Conservation (phyloP, 2,329 filamentous ascomycete species). For the Aureobasidium sp. region DNA sequence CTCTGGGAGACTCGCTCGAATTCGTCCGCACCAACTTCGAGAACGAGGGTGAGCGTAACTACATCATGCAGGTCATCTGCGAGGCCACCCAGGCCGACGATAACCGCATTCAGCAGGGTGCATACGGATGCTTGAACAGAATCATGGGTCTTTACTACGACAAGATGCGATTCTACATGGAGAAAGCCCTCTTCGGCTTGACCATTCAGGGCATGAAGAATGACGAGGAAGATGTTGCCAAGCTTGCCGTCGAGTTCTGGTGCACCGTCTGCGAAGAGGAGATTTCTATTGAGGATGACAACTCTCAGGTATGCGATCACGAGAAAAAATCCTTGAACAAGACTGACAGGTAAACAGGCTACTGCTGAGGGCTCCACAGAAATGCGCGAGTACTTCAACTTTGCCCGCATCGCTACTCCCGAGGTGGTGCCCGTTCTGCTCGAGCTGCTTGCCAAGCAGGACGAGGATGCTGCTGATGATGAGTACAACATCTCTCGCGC, state of each 20-base stretch:
- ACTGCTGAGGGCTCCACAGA: conserved; percentile 69
- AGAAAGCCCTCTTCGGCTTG: conserved; percentile 95
- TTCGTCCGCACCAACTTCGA: conserved; percentile 98
- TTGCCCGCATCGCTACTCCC: conserved; percentile 82
- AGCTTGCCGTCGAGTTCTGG: conserved; percentile 98
- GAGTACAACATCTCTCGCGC: conserved; percentile 96
- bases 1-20: conserved; percentile 91
- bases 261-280: conserved; percentile 99
- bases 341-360: conserved; percentile 23
- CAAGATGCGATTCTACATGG: conserved; percentile 99
- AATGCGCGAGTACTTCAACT: conserved; percentile 90
- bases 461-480: conserved; percentile 92
- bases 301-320: conserved; percentile 56
- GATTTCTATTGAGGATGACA: conserved; percentile 96
- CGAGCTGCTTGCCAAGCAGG: conserved; percentile 85
- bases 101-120: conserved; percentile 84
- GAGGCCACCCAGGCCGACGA: conserved; percentile 95
- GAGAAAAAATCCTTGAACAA: not conserved
- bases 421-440: conserved; percentile 93
- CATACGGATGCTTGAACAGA: conserved; percentile 94
- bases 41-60: conserved; percentile 97
- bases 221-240: conserved; percentile 93
- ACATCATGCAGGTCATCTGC: conserved; percentile 99
- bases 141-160: conserved; percentile 99
- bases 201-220: conserved; percentile 99